Evolutionary conservation across 208 protist genomes (phyloP), one percentile per base, ranked within the genome.

Genomic region (Leishmania lainsoni): DNA sequence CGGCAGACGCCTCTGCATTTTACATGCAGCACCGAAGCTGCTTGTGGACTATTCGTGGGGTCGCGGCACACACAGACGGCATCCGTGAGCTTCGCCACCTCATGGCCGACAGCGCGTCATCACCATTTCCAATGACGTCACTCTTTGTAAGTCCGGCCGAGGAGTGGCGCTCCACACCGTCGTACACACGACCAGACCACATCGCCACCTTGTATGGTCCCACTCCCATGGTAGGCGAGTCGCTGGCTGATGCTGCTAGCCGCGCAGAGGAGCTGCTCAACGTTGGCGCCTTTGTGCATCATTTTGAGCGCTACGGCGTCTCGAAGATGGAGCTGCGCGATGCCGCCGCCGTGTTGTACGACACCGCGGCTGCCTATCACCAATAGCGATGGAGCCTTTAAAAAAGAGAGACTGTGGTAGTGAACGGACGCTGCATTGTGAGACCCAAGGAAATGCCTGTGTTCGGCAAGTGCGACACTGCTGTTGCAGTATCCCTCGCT

Each of bases 301-400:
- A 97, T 76, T 97, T 92, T 79, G 83, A 79, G 72, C 84, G 85
- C 1, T 94, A 93, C 76, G 91, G 92, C 22, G 86, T 97, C 14
- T 78, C 51, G 0, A 88, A 88, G 76, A 77, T 86, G 9, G 88
- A 93, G 48, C 65, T 97, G 48, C 77, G 63, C 1, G 88, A 95
- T 68, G 86, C 87, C 6, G 75, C 86, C 12, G 76, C 86, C 10
- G 77, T 85, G 0, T 48, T 92, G 78, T 97, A 88, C 83, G 92
- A 97, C 74, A 93, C 86, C 2, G 89, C 81, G 16, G 74, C 82
- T n/a, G 82, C 86, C 8, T 97, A 97, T 77, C 52, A 35, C 10
- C 48, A 29, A 0, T 77, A 74, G 49, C 22, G 26, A 22, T 12
- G 29, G 17, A 0, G 10, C 5, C 14, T 20, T 39, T 3, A 12